Evolutionary conservation across 2,329 filamentous ascomycete species (phyloP).

Genomic region (Parafenestella ontariensis): DNA sequence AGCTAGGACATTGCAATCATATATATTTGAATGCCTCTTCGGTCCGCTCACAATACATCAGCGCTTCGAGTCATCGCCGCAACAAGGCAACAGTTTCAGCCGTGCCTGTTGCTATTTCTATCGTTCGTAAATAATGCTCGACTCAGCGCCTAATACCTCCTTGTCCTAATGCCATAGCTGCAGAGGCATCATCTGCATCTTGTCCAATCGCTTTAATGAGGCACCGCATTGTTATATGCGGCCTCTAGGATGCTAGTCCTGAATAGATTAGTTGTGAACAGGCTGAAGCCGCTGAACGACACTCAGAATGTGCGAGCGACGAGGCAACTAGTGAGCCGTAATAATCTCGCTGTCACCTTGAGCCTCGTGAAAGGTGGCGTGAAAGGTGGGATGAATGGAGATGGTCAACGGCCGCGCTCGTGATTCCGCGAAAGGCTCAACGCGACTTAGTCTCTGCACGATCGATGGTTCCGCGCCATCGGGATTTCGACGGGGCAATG

Average conservation of each 20-base stretch:
- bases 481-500: slow-evolving; percentile 22
- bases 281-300: too few species aligned
- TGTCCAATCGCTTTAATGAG: neutral
- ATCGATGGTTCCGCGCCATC: slow-evolving; percentile 29
- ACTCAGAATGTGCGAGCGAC: too few species aligned
- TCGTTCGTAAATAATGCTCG: slow-evolving; percentile 32
- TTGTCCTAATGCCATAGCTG: neutral
- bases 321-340: too few species aligned
- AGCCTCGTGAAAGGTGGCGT: too few species aligned
- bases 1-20: slow-evolving; percentile 3
- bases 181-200: neutral
- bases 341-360: too few species aligned
- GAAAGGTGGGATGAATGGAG: too few species aligned
- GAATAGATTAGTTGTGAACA: too few species aligned
- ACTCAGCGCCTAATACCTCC: slow-evolving; percentile 6
- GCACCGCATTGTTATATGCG: neutral
- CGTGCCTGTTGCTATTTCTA: slow-evolving; percentile 14
- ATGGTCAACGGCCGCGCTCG: slow-evolving; percentile 1
- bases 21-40: slow-evolving; percentile 16
- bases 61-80: slow-evolving; percentile 12
- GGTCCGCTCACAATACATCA: slow-evolving; percentile 10
- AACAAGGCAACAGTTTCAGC: slow-evolving; percentile 33
- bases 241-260: neutral
- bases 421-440: slow-evolving; percentile 22
- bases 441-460: slow-evolving; percentile 23